A percentile compares a stretch with the other conserved stretches of the same genome.
These are phyloP conservation scores for Neonectria magnoliae DNA, from an alignment of 2,329 filamentous ascomycete species.

Conservation along the genomic window DNA sequence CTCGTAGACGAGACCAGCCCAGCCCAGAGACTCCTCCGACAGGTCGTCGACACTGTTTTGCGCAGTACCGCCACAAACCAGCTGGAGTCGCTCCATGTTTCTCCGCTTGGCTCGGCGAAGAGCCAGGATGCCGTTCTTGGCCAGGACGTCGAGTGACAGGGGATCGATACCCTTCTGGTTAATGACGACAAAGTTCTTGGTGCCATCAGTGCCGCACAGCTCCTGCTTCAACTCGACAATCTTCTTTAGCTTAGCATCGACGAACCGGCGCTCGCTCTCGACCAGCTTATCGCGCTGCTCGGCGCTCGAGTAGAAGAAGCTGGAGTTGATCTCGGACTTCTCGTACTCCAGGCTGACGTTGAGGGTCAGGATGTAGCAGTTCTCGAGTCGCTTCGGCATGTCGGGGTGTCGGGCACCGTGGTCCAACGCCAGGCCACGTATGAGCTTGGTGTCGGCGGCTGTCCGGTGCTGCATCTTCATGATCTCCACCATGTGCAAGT, in stretches of 20 bases:
- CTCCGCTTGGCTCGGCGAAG: conserved; percentile 94
- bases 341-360: conserved; percentile 99
- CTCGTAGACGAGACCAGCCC: conserved; percentile 97
- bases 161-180: conserved; percentile 99
- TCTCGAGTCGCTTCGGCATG: conserved; percentile 96
- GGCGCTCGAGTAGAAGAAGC: conserved; percentile 98
- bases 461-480: conserved; percentile 99
- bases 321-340: conserved; percentile 98
- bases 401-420: conserved; percentile 97
- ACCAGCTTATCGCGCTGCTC: conserved; percentile 98
- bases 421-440: conserved; percentile 90
- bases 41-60: conserved; percentile 98
- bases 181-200: conserved; percentile 96
- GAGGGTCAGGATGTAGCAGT: conserved; percentile 92
- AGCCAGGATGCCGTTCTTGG: conserved; percentile 97
- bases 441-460: conserved; percentile 94
- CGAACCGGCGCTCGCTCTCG: conserved; percentile 94
- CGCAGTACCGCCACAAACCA: conserved; percentile 88
- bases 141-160: conserved; percentile 91
- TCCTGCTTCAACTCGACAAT: conserved; percentile 98
- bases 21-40: conserved; percentile 86
- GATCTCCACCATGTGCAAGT: conserved; percentile 99
- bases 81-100: conserved; percentile 98
- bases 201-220: conserved; percentile 90
- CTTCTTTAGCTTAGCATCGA: conserved; percentile 95